phyloP scores from a whole-genome alignment of 495 filamentous ascomycete species.

The Aspergillus sclerotioniger region DNA sequence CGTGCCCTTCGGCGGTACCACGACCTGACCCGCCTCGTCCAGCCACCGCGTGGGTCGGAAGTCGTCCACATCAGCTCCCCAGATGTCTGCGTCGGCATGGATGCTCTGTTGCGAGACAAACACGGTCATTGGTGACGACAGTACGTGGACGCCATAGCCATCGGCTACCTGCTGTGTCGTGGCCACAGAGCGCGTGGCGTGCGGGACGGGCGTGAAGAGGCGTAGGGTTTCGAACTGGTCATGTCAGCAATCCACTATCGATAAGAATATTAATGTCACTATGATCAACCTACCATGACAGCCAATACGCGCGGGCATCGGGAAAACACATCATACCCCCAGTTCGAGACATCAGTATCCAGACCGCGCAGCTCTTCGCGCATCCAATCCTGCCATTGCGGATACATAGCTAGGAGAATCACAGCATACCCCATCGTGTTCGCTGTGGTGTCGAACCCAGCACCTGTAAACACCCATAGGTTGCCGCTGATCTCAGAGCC shows the following conservation, averaged over 20 bases:
- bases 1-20: constrained; percentile 31
- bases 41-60: constrained; percentile 53
- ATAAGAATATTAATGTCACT: constrained; percentile 10
- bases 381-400: constrained; percentile 49
- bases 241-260: not conserved
- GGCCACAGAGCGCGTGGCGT: constrained; percentile 38
- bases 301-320: constrained; percentile 43
- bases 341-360: constrained; percentile 5
- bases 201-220: constrained; percentile 44
- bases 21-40: constrained; percentile 21
- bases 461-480: constrained; percentile 54
- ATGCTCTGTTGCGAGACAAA: constrained; percentile 29
- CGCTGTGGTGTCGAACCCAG: constrained; percentile 56
- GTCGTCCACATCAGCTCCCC: constrained; percentile 41
- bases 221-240: constrained; percentile 50
- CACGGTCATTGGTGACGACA: constrained; percentile 31
- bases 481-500: constrained; percentile 38
- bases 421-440: constrained; percentile 50
- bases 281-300: constrained; percentile 29
- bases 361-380: constrained; percentile 37
- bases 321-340: constrained; percentile 35
- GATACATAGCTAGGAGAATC: constrained; percentile 45
- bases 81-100: constrained; percentile 42
- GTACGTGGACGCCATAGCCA: constrained; percentile 18
- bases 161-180: constrained; percentile 25